Evolutionary conservation across 805 yeast species (phyloP).

Genomic region (Saturnispora halmiae): DNA sequence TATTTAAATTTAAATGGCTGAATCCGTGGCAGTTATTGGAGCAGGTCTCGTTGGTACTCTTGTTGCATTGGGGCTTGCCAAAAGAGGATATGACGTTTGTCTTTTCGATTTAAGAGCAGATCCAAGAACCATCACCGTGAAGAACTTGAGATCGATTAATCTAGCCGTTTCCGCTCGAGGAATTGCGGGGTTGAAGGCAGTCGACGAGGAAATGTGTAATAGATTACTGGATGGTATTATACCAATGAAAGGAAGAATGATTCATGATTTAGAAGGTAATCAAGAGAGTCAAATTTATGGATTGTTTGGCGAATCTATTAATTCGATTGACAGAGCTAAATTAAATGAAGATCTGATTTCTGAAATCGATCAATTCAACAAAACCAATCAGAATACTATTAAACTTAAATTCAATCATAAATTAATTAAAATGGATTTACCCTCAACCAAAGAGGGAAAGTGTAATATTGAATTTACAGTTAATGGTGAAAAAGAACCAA

Average conservation of each 20-base stretch:
- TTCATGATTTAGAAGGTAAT: constrained; percentile 58
- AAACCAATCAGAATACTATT: constrained; percentile 25
- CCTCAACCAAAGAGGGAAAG: constrained; percentile 7
- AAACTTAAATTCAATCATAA: constrained; percentile 47
- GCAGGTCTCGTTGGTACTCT: constrained; percentile 88
- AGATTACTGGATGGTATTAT: constrained; percentile 52
- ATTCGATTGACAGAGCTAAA: constrained; percentile 70
- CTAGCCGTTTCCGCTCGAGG: constrained; percentile 86
- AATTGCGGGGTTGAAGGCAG: constrained; percentile 53
- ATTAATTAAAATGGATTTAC: constrained; percentile 33
- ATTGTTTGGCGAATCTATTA: constrained; percentile 70
- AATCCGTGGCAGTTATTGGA: constrained; percentile 58
- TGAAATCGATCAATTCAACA: constrained; percentile 44
- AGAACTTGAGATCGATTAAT: constrained; percentile 60
- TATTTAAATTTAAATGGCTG: constrained; percentile 14
- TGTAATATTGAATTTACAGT: background rate
- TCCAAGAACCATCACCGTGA: constrained; percentile 34
- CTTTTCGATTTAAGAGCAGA: constrained; percentile 67
- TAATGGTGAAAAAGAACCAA: constrained; percentile 4
- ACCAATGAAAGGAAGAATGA: constrained; percentile 88
- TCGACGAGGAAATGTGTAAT: constrained; percentile 50
- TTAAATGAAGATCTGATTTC: constrained; percentile 58
- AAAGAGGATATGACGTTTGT: constrained; percentile 62
- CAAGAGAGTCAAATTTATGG: constrained; percentile 72
- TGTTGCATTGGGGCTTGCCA: constrained; percentile 70